Evolutionary conservation across 352 stramenopile genomes (phyloP), one percentile per base, ranked within the genome.

Genomic region (Blastocystis sp.): DNA sequence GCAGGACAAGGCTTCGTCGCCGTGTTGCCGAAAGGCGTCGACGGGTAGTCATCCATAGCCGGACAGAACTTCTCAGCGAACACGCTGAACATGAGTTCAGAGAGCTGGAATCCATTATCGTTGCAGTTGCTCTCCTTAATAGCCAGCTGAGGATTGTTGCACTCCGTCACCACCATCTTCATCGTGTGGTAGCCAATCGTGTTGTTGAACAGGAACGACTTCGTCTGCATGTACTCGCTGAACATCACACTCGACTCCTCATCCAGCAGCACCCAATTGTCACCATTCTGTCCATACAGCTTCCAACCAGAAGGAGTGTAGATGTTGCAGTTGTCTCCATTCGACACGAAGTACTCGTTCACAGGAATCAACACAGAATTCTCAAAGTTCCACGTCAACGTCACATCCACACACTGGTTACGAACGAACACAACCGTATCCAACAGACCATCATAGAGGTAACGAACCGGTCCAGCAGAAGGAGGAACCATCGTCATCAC

Each of bases 91-190:
- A 34, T 9, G 24, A 56, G 54, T n/a, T 77, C 65, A n/a, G 65
- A 14, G 4, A 77, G 27, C 49, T 77, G 36, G 44, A 77, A 63
- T 16, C 14, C n/a, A 8, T 63, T 24, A 4, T 16, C 6, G 24
- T n/a, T 29, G 49, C 65, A 77, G 4, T n/a, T 14, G 18, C 32
- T 18, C 14, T 64, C 14, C 21, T 21, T 6, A 14, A 46, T 44
- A n/a, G 38, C 27, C 21, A 77, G 65, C 4, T 14, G 21, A 8
- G 6, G 32, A 34, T 77, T 77, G 49, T 51, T 77, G 34, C 65
- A 77, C 27, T 77, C 42, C 14, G 27, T 77, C 49, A 77, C 65
- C 32, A 24, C 65, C 42, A 77, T 21, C 44, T 63, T 56, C n/a
- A 61, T 56, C 24, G 21, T 63, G 32, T 11, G 21, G 34, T 77